Evolutionary conservation across 805 yeast genomes (phyloP).

Genomic region (Zygotorulaspora danielsina): DNA sequence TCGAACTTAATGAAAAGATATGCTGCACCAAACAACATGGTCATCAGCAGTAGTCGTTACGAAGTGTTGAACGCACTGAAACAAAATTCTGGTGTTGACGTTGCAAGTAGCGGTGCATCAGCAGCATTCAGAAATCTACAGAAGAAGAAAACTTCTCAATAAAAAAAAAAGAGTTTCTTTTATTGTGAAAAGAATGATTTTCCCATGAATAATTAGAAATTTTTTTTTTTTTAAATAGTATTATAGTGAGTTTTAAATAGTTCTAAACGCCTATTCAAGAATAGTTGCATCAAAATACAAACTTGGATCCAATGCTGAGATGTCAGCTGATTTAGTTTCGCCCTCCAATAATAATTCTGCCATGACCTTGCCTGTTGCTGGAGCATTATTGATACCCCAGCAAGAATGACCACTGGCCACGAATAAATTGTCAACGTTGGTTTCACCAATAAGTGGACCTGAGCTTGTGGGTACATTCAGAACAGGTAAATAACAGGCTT

Average conservation of each 20-base stretch:
- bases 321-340: constrained; percentile 67
- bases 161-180: not conserved
- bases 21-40: constrained; percentile 29
- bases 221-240: no score
- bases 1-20: constrained; percentile 17
- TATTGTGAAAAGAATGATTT: no score
- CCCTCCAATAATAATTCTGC: constrained; percentile 87
- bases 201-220: no score
- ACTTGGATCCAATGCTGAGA: constrained; percentile 79
- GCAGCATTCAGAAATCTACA: constrained; percentile 35
- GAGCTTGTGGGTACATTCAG: constrained; percentile 86
- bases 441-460: constrained; percentile 93
- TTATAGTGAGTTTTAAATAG: no score
- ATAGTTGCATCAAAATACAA: constrained; percentile 74
- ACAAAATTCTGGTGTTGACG: constrained; percentile 15
- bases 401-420: constrained; percentile 94
- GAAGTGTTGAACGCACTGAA: constrained; percentile 31
- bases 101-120: constrained; percentile 35
- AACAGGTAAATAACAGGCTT: constrained; percentile 95
- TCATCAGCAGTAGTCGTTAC: constrained; percentile 34
- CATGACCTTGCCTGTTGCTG: constrained; percentile 92
- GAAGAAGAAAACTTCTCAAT: constrained; percentile 6
- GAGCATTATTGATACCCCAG: constrained; percentile 98
- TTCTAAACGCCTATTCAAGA: constrained; percentile 20
- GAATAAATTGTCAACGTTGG: constrained; percentile 73